phyloP scores from a whole-genome alignment of 352 stramenopile species.

The Pseudoperonospora humuli region DNA sequence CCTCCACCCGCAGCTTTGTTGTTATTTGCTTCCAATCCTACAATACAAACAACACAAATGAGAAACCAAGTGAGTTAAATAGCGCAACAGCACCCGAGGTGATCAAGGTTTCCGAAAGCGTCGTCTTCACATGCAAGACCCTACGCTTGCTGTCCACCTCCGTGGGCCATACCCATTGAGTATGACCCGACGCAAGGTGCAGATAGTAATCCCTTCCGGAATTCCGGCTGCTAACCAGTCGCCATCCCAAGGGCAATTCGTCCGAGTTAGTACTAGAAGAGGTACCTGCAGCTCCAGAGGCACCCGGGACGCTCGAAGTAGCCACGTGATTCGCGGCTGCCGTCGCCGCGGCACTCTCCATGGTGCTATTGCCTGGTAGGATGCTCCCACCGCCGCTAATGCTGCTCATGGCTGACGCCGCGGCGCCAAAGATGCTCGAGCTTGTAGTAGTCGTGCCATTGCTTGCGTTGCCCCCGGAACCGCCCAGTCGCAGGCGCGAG shows the following conservation, averaged over 20 bases:
- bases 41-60: background rate
- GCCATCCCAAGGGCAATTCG: slow-evolving; percentile 54
- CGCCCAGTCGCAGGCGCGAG: slow-evolving; percentile 54
- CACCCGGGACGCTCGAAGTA: slow-evolving; percentile 6
- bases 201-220: slow-evolving; percentile 66
- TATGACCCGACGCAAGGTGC: slow-evolving; percentile 54
- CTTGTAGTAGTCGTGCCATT: slow-evolving; percentile 30
- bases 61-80: background rate
- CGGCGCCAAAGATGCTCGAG: slow-evolving; percentile 61
- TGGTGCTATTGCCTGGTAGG: slow-evolving; percentile 31
- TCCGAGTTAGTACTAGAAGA: slow-evolving; percentile 10
- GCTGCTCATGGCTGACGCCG: slow-evolving; percentile 36
- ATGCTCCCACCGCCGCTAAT: slow-evolving; percentile 40
- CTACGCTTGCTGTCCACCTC: slow-evolving; percentile 57
- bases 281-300: slow-evolving; percentile 25
- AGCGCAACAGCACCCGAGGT: background rate
- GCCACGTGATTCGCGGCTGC: slow-evolving; percentile 32
- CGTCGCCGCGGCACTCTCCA: slow-evolving; percentile 31
- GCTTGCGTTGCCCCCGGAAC: slow-evolving; percentile 25
- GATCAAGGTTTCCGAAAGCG: background rate
- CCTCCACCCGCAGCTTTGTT: slow-evolving; percentile 38
- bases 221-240: slow-evolving; percentile 57
- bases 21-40: slow-evolving; percentile 27
- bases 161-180: slow-evolving; percentile 61
- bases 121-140: slow-evolving; percentile 5